Conservation (phyloP, 1,284 basidiomycete species). For the Singerocomus rubriflavus region DNA sequence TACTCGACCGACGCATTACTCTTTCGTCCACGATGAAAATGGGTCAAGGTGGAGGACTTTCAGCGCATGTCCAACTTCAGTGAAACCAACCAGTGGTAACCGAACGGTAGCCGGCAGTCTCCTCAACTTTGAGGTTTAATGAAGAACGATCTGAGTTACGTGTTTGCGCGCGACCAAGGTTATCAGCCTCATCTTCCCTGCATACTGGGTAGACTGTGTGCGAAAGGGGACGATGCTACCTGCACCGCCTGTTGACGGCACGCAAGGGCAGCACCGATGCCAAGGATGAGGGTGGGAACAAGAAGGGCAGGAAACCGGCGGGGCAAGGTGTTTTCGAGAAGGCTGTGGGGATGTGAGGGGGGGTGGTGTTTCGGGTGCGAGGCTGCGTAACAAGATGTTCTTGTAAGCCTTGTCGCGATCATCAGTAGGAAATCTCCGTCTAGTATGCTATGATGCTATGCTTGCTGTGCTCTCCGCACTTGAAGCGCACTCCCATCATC, state of each 20-base stretch:
- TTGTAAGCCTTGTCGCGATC: conserved; percentile 23
- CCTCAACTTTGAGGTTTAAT: too few species aligned
- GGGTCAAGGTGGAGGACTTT: conserved; percentile 59
- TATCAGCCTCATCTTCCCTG: conserved; percentile 74
- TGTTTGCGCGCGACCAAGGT: conserved; percentile 78
- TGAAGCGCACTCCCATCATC: too few species aligned
- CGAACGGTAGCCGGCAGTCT: too few species aligned
- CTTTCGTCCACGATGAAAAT: conserved; percentile 72
- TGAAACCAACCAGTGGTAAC: too few species aligned
- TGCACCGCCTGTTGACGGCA: conserved; percentile 52
- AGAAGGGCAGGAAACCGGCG: conserved; percentile 8
- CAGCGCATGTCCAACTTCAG: conserved; percentile 52
- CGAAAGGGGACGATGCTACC: conserved; percentile 73
- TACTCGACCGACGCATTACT: conserved; percentile 73
- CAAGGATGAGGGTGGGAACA: conserved; percentile 3
- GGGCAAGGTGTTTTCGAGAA: conserved; percentile 38
- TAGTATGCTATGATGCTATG: too few species aligned
- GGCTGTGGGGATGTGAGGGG: conserved; percentile 52
- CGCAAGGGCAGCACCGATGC: conserved; percentile 37
- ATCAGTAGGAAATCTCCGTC: too few species aligned
- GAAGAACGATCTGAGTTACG: conserved; percentile 64
- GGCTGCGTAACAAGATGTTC: conserved; percentile 65
- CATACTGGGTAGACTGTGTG: conserved; percentile 76
- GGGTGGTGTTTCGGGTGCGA: conserved; percentile 47
- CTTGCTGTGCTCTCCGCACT: too few species aligned